Base-by-base conservation (phyloP, 1,284 basidiomycete species). In the Coniophora puteana region DNA sequence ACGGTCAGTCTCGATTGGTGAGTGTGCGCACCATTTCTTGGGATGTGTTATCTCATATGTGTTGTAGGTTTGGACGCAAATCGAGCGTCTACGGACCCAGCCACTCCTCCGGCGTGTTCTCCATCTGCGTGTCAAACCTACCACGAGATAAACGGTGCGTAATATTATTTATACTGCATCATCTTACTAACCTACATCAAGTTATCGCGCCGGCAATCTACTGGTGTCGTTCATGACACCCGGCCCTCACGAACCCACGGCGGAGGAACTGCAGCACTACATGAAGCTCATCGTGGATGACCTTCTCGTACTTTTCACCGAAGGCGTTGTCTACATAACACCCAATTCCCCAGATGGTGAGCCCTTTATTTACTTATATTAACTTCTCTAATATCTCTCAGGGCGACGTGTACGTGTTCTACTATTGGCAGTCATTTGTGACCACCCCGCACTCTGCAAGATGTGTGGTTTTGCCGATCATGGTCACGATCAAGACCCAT, bases 371-470 rank as follows among this genome's bases (percentile, higher is more conserved):
- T 10, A 27, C 8, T n/a, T 10, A 27, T n/a, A 27, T 27, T n/a
- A 10, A 27, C 16, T 36, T 14, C 20, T 22, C 11, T 10, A 20
- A 20, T 12, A 23, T 23, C n/a, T 36, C 17, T 16, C 26, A 41
- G 40, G 60, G 11, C 51, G 53, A 11, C 52, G 50, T 1, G 51
- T 65, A 2, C 54, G 59, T 1, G 51, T 65, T 5, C 50, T 57
- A 0, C 47, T 66, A 0, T 49, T 62, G 5, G 55, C 50, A 8
- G 51, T 66, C 3, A 46, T 61, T 4, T 66, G 62, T 28, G 62
- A 66, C 40, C 62, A 66, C 30, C 63, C 61, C 0, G 64, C 64
- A 1, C 59, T 58, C 4, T 59, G 61, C 44, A 67, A 66, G 43
- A 22, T 66, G 1, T 58, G 57, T 1, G 61, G 66, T 0, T 66